Conservation (phyloP, 768 basidiomycete species). For the Chiua virens region DNA sequence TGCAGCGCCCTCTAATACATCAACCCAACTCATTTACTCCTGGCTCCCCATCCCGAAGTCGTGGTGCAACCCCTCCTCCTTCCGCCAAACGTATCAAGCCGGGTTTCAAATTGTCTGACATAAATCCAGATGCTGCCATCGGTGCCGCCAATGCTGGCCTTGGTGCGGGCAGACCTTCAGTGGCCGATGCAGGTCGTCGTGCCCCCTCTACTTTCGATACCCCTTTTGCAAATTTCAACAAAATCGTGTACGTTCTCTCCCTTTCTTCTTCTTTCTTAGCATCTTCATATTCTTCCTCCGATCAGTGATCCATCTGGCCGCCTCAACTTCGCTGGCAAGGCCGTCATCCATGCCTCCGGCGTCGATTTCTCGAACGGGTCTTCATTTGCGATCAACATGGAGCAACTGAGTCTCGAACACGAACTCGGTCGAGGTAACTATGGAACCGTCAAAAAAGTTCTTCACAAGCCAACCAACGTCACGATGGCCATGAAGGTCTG, state of each 20-base stretch:
- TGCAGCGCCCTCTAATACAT: constrained; percentile 29
- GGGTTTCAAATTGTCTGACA: constrained; percentile 62
- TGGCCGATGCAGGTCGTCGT: constrained; percentile 40
- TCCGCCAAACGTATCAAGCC: constrained; percentile 48
- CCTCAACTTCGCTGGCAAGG: constrained; percentile 91
- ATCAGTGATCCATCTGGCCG: constrained; percentile 92
- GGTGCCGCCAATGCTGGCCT: constrained; percentile 67
- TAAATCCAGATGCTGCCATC: constrained; percentile 50
- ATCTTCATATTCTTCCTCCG: not conserved
- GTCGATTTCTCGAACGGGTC: constrained; percentile 88
- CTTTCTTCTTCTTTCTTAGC: constrained; percentile 5
- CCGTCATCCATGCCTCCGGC: constrained; percentile 86
- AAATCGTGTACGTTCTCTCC: constrained; percentile 75
- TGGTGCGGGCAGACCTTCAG: constrained; percentile 62
- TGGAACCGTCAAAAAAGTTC: constrained; percentile 94
- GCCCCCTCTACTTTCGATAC: constrained; percentile 52
- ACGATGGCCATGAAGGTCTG: constrained; percentile 98
- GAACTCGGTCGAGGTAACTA: constrained; percentile 97
- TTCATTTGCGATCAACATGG: constrained; percentile 93
- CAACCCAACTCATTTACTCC: constrained; percentile 39
- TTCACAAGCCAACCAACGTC: constrained; percentile 92
- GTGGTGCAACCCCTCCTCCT: constrained; percentile 38
- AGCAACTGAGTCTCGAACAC: constrained; percentile 84
- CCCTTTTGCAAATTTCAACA: constrained; percentile 90
- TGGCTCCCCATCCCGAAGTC: constrained; percentile 25